Base-by-base conservation (phyloP, 2,329 filamentous ascomycete genomes). In the Penicillium brevicompactum region DNA sequence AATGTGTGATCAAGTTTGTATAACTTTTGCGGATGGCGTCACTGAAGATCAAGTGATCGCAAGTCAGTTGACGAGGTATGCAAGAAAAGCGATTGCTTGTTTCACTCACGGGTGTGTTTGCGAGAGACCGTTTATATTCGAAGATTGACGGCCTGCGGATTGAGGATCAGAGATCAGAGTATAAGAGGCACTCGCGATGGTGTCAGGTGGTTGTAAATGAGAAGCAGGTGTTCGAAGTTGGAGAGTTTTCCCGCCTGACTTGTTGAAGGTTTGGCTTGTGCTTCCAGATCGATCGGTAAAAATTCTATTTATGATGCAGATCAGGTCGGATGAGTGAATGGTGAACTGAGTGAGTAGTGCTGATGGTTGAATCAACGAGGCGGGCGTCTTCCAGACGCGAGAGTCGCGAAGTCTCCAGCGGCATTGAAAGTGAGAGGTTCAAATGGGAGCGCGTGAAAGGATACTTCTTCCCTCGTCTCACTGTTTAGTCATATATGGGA, bases 301-400 rank as follows among this genome's bases (percentile, higher is more conserved):
- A 11, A 43, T 3, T 1, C 2, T 13, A 13, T 40, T 24, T 16
- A 42, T 21, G 7, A 4, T 46, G 11, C 11, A 13, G 27, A 21
- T 32, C 21, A 24, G 6, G 42, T 41, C 34, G 18, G 22, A 41
- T 18, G 24, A 31, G 30, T 31, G 48, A 60, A 55, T 49, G 53
- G 30, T 51, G 56, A 49, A 50, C 21, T 43, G 32, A 47, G 21
- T 14, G 27, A 42, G 32, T 22, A 22, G 49, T 38, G 49, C 55
- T 55, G 50, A 52, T 58, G 51, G 56, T 49, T 38, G 27, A 51
- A 41, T 16, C 18, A 59, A 59, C 45, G 53, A 61, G 40, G 52
- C 51, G 52, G 46, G 58, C 53, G 53, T 46, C 52, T 46, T 59
- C 53, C 56, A 53, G 58, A 55, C 58, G 57, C 60, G 52, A 53